Evolutionary conservation across 352 stramenopile genomes (phyloP).

Genomic region (Elongisporangium anandrum): DNA sequence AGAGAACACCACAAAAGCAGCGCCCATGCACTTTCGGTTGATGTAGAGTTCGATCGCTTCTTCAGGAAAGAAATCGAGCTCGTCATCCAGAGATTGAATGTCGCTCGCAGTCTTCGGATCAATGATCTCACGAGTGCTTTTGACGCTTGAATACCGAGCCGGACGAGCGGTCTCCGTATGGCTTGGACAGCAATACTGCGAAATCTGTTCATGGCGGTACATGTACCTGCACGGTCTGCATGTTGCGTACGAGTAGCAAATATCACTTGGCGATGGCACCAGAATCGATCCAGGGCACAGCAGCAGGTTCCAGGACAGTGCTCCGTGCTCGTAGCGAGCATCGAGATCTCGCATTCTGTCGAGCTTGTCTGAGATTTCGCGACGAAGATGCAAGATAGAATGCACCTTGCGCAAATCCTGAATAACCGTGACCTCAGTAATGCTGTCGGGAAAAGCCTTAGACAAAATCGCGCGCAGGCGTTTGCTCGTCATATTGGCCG

Average conservation of each 20-base stretch:
- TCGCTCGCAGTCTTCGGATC: constrained; percentile 11
- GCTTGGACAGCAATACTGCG: constrained; percentile 28
- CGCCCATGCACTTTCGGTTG: constrained; percentile 50
- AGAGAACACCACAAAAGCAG: constrained; percentile 74
- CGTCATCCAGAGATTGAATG: constrained; percentile 41
- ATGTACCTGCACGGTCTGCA: constrained; percentile 64
- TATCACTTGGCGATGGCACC: constrained; percentile 33
- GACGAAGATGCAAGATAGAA: constrained; percentile 42
- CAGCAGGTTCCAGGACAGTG: constrained; percentile 61
- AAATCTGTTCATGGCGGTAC: constrained; percentile 29
- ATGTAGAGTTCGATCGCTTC: constrained; percentile 58
- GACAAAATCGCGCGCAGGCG: constrained; percentile 33
- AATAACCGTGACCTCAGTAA: constrained; percentile 65
- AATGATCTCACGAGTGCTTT: constrained; percentile 24
- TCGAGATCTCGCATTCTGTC: constrained; percentile 55
- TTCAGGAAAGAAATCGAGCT: constrained; percentile 73
- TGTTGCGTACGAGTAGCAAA: constrained; percentile 34
- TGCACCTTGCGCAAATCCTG: constrained; percentile 60
- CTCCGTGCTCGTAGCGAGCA: constrained; percentile 42
- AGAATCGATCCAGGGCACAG: constrained; percentile 59
- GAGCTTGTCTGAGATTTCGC: constrained; percentile 37
- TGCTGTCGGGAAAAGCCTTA: constrained; percentile 31
- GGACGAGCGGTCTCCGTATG: constrained; percentile 7
- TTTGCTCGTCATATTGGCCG: constrained; percentile 37
- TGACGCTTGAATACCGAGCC: constrained; percentile 19